Base-by-base conservation (phyloP, 768 basidiomycete genomes). In the Russula olivacea region DNA sequence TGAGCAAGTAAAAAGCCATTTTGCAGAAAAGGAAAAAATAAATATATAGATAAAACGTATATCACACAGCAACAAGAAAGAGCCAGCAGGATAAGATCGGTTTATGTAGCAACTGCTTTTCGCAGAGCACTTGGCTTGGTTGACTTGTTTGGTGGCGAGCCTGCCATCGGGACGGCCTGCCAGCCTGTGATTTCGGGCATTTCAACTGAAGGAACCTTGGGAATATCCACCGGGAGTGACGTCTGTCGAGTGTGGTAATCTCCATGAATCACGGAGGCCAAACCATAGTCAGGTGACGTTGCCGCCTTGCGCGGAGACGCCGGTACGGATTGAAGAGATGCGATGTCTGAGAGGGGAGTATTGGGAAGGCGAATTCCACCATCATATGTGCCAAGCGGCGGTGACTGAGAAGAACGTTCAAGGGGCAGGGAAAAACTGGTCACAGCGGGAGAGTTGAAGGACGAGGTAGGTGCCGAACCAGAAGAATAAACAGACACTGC, bases 281-380 rank as follows among this genome's bases (percentile, higher is more conserved):
- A 50, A 12, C 57, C 32, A 25, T 62, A 66, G 10, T 68, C 66
- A 38, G 74, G 73, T 61, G 70, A 66, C 21, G 71, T 70, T 38
- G 69, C 68, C 10, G 70, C 55, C 59, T 71, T 74, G 61, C 74
- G 71, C 25, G 73, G 72, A 30, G 70, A 70, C 43, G 58, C 41
- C 4, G 71, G 68, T 57, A 66, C 60, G 3, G 66, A 64, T 65
- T 71, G 71, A 4, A 80, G 72, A 6, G 84, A 81, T 2, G 85
- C 84, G 63, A 90, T 83, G 70, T 89, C 89, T 14, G 82, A 80
- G 41, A 89, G 77, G 1, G 87, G 86, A 9, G 87, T 82, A 65
- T 85, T 87, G 17, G 89, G 89, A 9, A 90, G 81, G 41, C 88
- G 83, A 70, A 91, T 91, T 21, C 83, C 83, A 34, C 79, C 79